Evolutionary conservation across 495 filamentous ascomycete species (phyloP).

Genomic region (Trichoderma gamsii): DNA sequence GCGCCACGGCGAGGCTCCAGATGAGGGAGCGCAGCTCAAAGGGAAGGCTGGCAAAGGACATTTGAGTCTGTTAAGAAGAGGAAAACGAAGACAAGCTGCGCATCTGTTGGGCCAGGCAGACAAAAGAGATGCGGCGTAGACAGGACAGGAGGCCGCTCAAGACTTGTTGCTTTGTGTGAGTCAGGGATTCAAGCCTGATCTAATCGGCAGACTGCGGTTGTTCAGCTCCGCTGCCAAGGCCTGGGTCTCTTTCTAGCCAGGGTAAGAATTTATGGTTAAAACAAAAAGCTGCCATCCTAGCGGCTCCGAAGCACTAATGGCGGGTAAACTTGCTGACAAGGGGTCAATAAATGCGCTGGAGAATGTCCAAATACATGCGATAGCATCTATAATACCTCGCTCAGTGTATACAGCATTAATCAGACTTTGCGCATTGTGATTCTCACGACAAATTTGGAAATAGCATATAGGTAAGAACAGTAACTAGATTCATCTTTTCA

Average conservation of each 20-base stretch:
- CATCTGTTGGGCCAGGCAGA: background rate
- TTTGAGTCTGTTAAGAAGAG: no score
- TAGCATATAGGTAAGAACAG: no score
- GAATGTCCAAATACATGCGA: no score
- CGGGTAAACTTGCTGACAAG: no score
- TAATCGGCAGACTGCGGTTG: no score
- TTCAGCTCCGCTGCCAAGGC: background rate
- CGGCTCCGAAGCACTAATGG: background rate
- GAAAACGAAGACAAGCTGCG: no score
- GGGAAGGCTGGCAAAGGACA: conserved; percentile 13
- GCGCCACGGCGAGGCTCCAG: conserved; percentile 12
- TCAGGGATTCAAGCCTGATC: background rate
- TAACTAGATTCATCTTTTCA: no score
- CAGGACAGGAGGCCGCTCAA: background rate
- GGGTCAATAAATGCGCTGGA: no score
- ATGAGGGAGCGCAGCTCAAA: background rate
- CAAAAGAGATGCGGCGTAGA: background rate
- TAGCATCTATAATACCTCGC: no score
- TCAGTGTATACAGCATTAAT: no score
- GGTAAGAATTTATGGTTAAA: background rate
- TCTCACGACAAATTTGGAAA: no score
- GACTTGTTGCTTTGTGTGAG: background rate
- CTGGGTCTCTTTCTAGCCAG: background rate
- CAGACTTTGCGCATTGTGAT: no score
- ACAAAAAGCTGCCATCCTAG: background rate